Evolutionary conservation across 1,284 basidiomycete genomes (phyloP).

Genomic region (Apiotrichum sp.): DNA sequence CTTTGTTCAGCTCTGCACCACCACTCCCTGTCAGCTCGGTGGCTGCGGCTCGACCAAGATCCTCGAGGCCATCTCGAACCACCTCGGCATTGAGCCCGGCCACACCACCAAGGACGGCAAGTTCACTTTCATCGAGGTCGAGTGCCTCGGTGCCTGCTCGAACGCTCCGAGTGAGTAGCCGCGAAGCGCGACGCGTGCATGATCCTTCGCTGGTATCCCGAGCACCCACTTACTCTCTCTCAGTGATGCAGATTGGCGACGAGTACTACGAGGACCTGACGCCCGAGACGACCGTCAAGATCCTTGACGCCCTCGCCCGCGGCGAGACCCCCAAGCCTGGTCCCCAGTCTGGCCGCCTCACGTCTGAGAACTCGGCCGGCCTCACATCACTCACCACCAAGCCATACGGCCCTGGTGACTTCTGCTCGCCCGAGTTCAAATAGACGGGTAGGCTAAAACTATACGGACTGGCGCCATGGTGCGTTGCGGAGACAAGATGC

Average conservation of each 20-base stretch:
- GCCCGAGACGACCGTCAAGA: constrained; percentile 77
- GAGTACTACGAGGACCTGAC: constrained; percentile 99
- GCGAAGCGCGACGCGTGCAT: neutral
- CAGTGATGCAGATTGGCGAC: constrained; percentile 86
- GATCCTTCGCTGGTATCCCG: constrained; percentile 55
- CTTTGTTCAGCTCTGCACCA: constrained; percentile 98
- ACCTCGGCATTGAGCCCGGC: constrained; percentile 79
- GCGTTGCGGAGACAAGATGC: neutral
- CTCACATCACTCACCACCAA: constrained; percentile 76
- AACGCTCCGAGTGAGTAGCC: constrained; percentile 83
- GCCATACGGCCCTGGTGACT: constrained; percentile 92
- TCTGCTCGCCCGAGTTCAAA: constrained; percentile 79
- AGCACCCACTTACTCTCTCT: constrained; percentile 1
- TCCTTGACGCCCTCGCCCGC: constrained; percentile 76
- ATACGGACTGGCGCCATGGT: neutral
- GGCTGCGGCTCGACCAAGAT: constrained; percentile 79
- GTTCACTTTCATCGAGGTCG: constrained; percentile 96
- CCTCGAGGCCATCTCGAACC: constrained; percentile 73
- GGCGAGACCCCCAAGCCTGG: constrained; percentile 86
- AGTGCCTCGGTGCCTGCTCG: constrained; percentile 95
- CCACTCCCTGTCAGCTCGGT: constrained; percentile 95
- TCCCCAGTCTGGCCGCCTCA: constrained; percentile 78
- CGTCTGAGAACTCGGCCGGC: constrained; percentile 83
- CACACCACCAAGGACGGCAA: constrained; percentile 91
- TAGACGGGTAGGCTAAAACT: constrained; percentile 46